Percentiles rank a stretch among this genome's conserved stretches.
Evolutionary conservation across 352 stramenopile species (phyloP).

Genomic region (Pythium oligandrum): DNA sequence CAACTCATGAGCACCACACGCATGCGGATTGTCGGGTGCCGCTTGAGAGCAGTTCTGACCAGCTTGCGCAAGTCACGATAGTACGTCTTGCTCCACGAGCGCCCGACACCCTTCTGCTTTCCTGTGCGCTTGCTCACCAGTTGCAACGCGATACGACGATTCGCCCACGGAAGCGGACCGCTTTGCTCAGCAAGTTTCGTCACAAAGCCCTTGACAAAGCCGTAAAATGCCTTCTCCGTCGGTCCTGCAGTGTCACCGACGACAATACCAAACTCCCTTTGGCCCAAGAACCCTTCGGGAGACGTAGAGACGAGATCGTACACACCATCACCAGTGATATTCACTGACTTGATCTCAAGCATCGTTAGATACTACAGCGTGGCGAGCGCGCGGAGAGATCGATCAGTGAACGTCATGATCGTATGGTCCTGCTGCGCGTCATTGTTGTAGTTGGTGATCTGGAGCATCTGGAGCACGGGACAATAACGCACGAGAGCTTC

Average conservation of each 20-base stretch:
- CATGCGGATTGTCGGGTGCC: no score
- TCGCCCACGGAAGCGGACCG: neutral
- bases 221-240: neutral
- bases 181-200: neutral
- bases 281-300: neutral
- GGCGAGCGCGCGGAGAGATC: neutral
- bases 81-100: no score
- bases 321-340: constrained; percentile 5
- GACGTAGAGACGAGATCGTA: constrained; percentile 4
- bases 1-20: no score
- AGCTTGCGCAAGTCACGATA: no score
- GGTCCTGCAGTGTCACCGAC: neutral
- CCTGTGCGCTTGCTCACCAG: neutral
- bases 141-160: neutral
- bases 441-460: constrained; percentile 1
- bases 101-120: neutral
- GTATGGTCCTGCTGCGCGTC: neutral
- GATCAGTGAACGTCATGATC: constrained; percentile 7
- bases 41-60: no score
- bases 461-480: constrained; percentile 6
- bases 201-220: neutral
- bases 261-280: neutral
- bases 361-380: neutral
- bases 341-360: constrained; percentile 7
- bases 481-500: constrained; percentile 4